Percentiles rank a stretch among this genome's conserved stretches.
phyloP scores from a whole-genome alignment of 176 grass and related monocot genomes.

The Dactylis glomerata region DNA sequence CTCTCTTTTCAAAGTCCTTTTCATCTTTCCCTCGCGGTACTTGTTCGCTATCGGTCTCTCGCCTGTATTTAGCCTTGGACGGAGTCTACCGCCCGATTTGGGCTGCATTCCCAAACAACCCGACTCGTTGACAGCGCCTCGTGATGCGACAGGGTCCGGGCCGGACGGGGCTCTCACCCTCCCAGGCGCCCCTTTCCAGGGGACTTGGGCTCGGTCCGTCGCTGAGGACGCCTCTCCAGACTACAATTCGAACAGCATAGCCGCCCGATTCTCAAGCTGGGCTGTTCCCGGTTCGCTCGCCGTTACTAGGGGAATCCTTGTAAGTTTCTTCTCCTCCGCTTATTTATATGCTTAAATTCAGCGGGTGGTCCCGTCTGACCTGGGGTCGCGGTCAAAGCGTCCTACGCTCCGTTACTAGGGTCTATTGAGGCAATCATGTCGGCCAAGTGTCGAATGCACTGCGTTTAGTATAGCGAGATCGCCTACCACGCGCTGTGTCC shows the following conservation, averaged over 20 bases:
- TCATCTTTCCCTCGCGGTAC: conserved; percentile 75
- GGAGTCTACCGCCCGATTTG: neutral
- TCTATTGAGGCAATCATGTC: too few species aligned
- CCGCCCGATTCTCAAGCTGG: neutral
- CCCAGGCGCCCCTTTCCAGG: conserved; percentile 43
- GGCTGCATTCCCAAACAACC: conserved; percentile 40
- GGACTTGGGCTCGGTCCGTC: conserved; percentile 26
- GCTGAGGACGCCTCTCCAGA: too few species aligned
- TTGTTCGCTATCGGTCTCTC: conserved; percentile 66
- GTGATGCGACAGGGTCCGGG: conserved; percentile 53
- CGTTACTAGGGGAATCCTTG: neutral
- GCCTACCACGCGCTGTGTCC: too few species aligned
- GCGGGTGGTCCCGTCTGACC: too few species aligned
- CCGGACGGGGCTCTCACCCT: conserved; percentile 54
- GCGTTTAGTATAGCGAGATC: too few species aligned
- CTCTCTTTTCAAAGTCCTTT: conserved; percentile 90
- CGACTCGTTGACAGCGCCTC: conserved; percentile 37
- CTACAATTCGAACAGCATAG: too few species aligned
- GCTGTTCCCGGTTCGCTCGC: neutral
- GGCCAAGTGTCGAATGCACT: too few species aligned
- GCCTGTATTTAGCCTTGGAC: neutral
- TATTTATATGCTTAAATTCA: too few species aligned
- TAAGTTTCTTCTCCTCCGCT: neutral
- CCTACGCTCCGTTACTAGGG: too few species aligned
- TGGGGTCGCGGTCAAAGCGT: too few species aligned